phyloP scores from a whole-genome alignment of 1,284 basidiomycete genomes.

The Rhodotorula sp. region DNA sequence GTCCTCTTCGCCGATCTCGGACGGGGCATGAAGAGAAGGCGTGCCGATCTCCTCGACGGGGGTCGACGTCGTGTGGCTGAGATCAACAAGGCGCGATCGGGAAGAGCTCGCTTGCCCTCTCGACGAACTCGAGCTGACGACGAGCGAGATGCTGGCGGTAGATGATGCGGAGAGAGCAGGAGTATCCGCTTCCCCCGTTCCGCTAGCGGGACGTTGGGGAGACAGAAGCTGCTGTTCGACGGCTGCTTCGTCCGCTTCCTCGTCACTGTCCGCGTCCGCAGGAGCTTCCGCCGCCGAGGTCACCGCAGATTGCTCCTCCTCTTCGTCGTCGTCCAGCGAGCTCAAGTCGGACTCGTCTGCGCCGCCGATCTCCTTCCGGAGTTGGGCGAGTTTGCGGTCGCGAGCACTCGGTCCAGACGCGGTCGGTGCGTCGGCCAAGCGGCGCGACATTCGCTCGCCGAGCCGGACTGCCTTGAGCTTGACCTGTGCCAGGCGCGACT shows the following conservation, averaged over 20 bases:
- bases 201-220: not conserved
- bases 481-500: not conserved
- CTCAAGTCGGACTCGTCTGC: conserved; percentile 19
- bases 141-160: not conserved
- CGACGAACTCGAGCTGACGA: conserved; percentile 16
- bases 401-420: not conserved
- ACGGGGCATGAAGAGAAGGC: not conserved
- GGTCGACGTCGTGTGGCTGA: conserved; percentile 3
- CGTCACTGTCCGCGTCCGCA: not conserved
- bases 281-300: not conserved
- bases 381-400: conserved; percentile 7
- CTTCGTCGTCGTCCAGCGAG: conserved; percentile 10
- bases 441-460: conserved; percentile 15
- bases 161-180: not conserved
- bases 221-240: not conserved
- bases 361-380: not conserved
- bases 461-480: conserved; percentile 8
- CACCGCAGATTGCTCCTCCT: not conserved
- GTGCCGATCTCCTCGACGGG: conserved; percentile 17
- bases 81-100: not conserved
- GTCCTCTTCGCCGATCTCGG: conserved; percentile 1
- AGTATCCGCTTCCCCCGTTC: not conserved
- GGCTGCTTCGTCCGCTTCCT: conserved; percentile 6
- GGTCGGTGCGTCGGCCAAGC: not conserved
- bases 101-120: not conserved